Evolutionary conservation across 768 basidiomycete genomes (phyloP).

Genomic region (Crepidotus variabilis): DNA sequence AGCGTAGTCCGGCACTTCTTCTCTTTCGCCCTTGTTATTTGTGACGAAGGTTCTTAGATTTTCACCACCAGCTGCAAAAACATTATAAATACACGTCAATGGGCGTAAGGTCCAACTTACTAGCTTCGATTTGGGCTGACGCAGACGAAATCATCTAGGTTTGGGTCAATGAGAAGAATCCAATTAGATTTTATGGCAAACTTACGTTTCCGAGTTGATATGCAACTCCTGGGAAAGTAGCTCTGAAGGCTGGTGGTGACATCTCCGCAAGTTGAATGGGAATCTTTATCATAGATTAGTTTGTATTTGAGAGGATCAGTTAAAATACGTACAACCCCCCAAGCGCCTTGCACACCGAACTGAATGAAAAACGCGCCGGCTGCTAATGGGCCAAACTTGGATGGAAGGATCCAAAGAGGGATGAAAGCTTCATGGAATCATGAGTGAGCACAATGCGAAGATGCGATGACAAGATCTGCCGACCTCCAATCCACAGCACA

Average conservation of each 20-base stretch:
- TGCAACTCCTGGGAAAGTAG: slow-evolving; percentile 81
- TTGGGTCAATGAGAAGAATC: not conserved
- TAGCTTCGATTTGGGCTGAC: slow-evolving; percentile 72
- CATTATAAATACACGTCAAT: no score
- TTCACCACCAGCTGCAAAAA: slow-evolving; percentile 55
- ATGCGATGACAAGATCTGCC: not conserved
- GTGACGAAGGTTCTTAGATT: slow-evolving; percentile 48
- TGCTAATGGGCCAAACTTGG: slow-evolving; percentile 59
- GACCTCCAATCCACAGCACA: slow-evolving; percentile 51
- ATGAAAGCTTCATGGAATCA: slow-evolving; percentile 40
- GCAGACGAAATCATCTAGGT: slow-evolving; percentile 61
- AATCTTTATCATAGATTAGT: slow-evolving; percentile 34
- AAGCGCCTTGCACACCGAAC: slow-evolving; percentile 87
- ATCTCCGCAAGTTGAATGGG: slow-evolving; percentile 83
- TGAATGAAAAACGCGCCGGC: slow-evolving; percentile 88
- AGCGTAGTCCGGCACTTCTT: slow-evolving; percentile 60
- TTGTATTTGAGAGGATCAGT: slow-evolving; percentile 29
- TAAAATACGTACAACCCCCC: slow-evolving; percentile 73
- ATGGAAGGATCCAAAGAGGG: slow-evolving; percentile 83
- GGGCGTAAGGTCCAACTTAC: no score
- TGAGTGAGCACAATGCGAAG: not conserved
- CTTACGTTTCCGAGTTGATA: slow-evolving; percentile 78
- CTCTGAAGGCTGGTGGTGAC: slow-evolving; percentile 85
- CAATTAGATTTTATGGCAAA: slow-evolving; percentile 12
- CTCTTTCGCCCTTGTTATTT: slow-evolving; percentile 33